Evolutionary conservation across 2,329 filamentous ascomycete species (phyloP).

Genomic region (Microcera coccophila): DNA sequence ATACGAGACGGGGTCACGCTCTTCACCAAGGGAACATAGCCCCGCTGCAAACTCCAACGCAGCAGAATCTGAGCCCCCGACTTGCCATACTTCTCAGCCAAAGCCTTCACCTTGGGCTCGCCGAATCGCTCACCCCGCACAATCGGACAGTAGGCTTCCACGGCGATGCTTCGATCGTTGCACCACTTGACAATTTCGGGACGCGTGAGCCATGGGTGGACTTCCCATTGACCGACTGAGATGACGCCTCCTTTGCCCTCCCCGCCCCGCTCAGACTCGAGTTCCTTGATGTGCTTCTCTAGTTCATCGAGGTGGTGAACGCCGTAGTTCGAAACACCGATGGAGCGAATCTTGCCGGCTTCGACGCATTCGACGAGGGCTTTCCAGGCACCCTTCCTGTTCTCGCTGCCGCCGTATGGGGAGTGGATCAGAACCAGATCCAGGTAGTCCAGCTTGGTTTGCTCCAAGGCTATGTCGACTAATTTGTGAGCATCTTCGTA

Average conservation of each 20-base stretch:
- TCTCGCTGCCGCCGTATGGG: constrained; percentile 54
- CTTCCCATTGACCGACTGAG: constrained; percentile 81
- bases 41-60: constrained; percentile 79
- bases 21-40: constrained; percentile 69
- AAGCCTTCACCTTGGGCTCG: constrained; percentile 59
- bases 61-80: constrained; percentile 73
- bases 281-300: constrained; percentile 55
- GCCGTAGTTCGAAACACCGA: constrained; percentile 64
- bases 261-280: constrained; percentile 58
- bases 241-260: constrained; percentile 66
- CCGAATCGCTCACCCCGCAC: constrained; percentile 66
- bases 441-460: constrained; percentile 62
- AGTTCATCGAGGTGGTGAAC: constrained; percentile 60
- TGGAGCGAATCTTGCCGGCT: constrained; percentile 56
- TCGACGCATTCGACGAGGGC: constrained; percentile 62
- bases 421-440: constrained; percentile 63
- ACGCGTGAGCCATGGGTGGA: constrained; percentile 85
- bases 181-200: constrained; percentile 78
- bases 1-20: constrained; percentile 66
- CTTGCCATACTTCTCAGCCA: constrained; percentile 70
- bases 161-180: constrained; percentile 54
- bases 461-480: constrained; percentile 59
- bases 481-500: constrained; percentile 64
- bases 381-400: constrained; percentile 57
- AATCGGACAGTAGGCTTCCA: constrained; percentile 62